Evolutionary conservation across 179 eudicot species (phyloP).

Genomic region (Vitellaria paradoxa): DNA sequence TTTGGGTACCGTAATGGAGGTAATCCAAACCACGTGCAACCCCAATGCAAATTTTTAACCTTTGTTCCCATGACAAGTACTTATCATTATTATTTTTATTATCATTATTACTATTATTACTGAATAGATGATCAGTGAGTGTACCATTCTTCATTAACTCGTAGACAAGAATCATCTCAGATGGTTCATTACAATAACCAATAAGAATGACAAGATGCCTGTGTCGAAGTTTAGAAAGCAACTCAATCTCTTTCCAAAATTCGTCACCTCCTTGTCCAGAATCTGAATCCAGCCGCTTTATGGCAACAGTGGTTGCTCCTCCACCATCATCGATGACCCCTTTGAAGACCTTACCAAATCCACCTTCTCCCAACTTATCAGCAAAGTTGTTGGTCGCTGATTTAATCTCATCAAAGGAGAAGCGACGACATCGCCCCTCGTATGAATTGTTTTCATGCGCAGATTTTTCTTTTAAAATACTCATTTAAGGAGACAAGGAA

Average conservation of each 20-base stretch:
- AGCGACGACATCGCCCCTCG: constrained; percentile 13
- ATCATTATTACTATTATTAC: not conserved
- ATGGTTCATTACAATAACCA: constrained; percentile 16
- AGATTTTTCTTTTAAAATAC: too few relatives aligned
- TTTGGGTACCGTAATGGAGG: not conserved
- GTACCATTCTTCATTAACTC: not conserved
- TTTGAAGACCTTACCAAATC: too few relatives aligned
- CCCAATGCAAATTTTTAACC: too few relatives aligned
- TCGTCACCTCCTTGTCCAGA: constrained; percentile 23
- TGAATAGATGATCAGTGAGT: constrained; percentile 14
- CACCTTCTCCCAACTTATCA: constrained; percentile 48
- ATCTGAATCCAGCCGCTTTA: constrained; percentile 5
- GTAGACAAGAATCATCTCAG: constrained; percentile 19
- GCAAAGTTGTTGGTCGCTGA: constrained; percentile 51
- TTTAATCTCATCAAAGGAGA: constrained; percentile 43
- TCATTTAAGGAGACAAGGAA: too few relatives aligned
- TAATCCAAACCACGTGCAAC: constrained; percentile 13
- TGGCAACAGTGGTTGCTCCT: constrained; percentile 12
- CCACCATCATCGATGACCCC: constrained; percentile 17
- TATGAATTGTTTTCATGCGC: too few relatives aligned
- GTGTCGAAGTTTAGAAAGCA: not conserved
- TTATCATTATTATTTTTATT: too few relatives aligned
- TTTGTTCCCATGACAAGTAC: not conserved
- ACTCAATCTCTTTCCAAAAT: too few relatives aligned
- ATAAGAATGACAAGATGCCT: constrained; percentile 12